These are phyloP conservation scores for Dioszegia aurantiaca DNA, from an alignment of 768 basidiomycete species.

Conservation along the genomic window DNA sequence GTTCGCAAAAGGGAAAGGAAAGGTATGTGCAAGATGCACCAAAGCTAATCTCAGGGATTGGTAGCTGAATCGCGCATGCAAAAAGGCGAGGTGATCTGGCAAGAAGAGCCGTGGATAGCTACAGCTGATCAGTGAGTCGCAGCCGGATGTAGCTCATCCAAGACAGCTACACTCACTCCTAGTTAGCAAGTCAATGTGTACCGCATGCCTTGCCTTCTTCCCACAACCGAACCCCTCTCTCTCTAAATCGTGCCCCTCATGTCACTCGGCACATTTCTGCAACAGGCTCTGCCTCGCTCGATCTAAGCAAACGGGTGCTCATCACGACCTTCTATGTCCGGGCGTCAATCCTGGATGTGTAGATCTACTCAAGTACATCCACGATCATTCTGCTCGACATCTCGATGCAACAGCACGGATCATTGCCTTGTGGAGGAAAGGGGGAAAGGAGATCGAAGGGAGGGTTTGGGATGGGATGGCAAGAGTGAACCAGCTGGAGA, in stretches of 20 bases:
- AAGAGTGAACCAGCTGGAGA: slow-evolving; percentile 72
- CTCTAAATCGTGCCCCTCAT: slow-evolving; percentile 60
- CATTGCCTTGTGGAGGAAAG: slow-evolving; percentile 64
- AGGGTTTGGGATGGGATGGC: slow-evolving; percentile 61
- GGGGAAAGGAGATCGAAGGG: slow-evolving; percentile 60
- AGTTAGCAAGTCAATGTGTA: slow-evolving; percentile 62
- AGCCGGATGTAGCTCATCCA: slow-evolving; percentile 10
- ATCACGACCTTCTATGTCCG: slow-evolving; percentile 70
- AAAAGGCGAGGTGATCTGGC: slow-evolving; percentile 76
- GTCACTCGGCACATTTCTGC: slow-evolving; percentile 67
- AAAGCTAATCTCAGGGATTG: slow-evolving; percentile 56
- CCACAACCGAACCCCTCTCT: slow-evolving; percentile 56
- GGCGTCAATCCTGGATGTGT: slow-evolving; percentile 68
- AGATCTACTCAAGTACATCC: slow-evolving; percentile 63
- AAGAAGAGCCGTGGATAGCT: slow-evolving; percentile 58
- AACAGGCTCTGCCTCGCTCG: slow-evolving; percentile 71
- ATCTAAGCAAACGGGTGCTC: slow-evolving; percentile 55
- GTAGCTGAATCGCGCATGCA: slow-evolving; percentile 67
- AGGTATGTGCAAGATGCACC: slow-evolving; percentile 39
- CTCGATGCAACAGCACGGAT: slow-evolving; percentile 70
- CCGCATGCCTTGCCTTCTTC: slow-evolving; percentile 66
- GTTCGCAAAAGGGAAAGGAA: slow-evolving; percentile 71
- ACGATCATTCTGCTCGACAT: slow-evolving; percentile 68
- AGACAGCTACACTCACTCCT: slow-evolving; percentile 80
- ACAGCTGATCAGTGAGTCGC: slow-evolving; percentile 39